phyloP scores from a whole-genome alignment of 2,329 filamentous ascomycete species.

The Botrytis medusae region DNA sequence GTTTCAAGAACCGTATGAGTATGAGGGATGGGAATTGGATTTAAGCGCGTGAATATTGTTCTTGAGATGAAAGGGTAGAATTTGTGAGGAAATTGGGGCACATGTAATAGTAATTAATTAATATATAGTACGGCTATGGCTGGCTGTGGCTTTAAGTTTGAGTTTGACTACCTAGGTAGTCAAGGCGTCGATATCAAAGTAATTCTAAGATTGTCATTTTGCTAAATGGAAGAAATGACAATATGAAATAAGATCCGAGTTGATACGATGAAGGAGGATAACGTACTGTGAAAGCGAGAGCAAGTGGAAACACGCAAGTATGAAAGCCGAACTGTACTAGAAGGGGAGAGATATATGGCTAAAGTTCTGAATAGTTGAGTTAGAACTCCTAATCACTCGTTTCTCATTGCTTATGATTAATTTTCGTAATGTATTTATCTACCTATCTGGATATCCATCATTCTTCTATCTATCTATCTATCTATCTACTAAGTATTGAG shows the following conservation, averaged over 20 bases:
- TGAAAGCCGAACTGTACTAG: not conserved
- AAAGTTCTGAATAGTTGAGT: not conserved
- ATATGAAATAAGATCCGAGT: not conserved
- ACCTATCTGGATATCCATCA: not conserved
- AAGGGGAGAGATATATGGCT: not conserved
- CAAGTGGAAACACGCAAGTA: not conserved
- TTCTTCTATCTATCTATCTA: not conserved
- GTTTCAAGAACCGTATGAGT: not conserved
- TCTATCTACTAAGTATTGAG: not conserved
- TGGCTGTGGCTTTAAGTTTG: not conserved
- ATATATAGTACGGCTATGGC: not conserved
- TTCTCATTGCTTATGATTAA: not conserved
- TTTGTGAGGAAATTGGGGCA: not conserved
- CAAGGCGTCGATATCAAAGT: not conserved
- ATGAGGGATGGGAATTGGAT: conserved; percentile 27
- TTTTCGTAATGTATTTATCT: not conserved
- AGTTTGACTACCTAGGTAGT: not conserved
- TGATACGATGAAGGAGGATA: not conserved
- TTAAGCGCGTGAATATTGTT: conserved; percentile 3
- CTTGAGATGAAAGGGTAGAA: not conserved
- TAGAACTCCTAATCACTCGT: not conserved
- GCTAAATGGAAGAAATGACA: not conserved
- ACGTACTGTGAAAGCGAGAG: not conserved
- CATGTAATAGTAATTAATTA: not conserved
- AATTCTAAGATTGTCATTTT: not conserved